Conservation (phyloP, 1,284 basidiomycete species). For the Puccinia novopanici region DNA sequence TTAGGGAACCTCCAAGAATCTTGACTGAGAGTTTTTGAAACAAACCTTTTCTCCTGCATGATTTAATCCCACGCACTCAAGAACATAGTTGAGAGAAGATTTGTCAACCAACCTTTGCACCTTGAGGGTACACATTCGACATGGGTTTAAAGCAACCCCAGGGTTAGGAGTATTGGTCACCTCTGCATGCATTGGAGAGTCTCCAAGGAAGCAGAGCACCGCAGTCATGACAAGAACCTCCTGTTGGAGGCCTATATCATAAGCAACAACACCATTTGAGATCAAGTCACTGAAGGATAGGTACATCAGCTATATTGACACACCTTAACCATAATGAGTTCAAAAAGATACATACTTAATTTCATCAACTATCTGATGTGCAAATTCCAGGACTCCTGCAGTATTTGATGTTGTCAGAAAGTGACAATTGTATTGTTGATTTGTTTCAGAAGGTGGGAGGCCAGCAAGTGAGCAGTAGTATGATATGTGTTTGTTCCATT, state of each 20-base stretch:
- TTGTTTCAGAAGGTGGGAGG: no score
- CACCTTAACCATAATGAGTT: background rate
- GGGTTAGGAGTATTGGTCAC: background rate
- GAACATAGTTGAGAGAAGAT: background rate
- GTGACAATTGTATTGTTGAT: background rate
- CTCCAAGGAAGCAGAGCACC: background rate
- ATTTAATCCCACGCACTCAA: background rate
- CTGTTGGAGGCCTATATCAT: background rate
- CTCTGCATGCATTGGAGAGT: slow-evolving; percentile 15
- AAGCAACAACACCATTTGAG: background rate
- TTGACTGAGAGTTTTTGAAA: no score
- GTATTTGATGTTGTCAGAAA: slow-evolving; percentile 2
- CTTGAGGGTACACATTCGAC: background rate
- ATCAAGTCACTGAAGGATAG: background rate
- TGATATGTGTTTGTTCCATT: no score
- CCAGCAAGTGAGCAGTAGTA: no score
- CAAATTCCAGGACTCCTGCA: background rate
- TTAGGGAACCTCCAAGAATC: no score
- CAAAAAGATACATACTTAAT: background rate
- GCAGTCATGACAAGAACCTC: background rate
- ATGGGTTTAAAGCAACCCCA: background rate
- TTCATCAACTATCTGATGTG: background rate
- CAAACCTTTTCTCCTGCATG: no score
- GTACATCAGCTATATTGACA: no score
- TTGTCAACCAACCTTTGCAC: background rate